Evolutionary conservation across 441 rosid genomes (phyloP), one percentile per base, ranked within the genome.

Genomic region (Biscutella laevigata): DNA sequence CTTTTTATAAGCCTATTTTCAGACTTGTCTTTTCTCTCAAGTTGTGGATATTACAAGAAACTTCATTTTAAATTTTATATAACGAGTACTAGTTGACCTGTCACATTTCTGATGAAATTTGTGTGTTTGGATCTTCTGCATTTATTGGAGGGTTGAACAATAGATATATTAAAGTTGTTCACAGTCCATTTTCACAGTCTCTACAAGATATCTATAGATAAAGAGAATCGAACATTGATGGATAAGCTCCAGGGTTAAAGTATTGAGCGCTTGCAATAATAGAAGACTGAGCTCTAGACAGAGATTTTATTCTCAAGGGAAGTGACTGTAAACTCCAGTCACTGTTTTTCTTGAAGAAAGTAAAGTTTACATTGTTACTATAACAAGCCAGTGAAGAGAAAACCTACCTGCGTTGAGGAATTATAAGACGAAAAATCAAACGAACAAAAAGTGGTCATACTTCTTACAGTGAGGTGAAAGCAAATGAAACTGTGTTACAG

Each of bases 391-490:
- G 61, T 24, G 38, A 41, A 64, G 62, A 41, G 27, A 48, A 47
- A 57, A 25, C 20, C 39, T 64, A 40, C 62, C 16, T n/a, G 53
- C 57, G 9, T 13, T 40, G 58, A 57, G 39, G 44, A 41, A 56
- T 44, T 56, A 54, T 62, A 32, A 46, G 20, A 47, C 24, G 51
- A 17, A 29, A 20, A 17, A 17, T 17, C 20, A 17, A n/a, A n/a
- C n/a, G n/a, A n/a, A 37, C 49, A 46, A n/a, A 24, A 39, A 45
- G 28, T 40, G 43, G 40, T 21, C 64, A 59, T 48, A 28, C 42
- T 29, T 61, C 54, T 62, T 37, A 62, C 67, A 44, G 39, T 45
- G 55, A 21, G 48, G 26, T 33, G 22, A 62, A 53, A 62, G 40
- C 5, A 62, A 54, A 45, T 38, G 22, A 38, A 38, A 29, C 56